Evolutionary conservation across 257 asterid species (phyloP), one percentile per base, ranked within the genome.

Genomic region (Parsonsia alboflavescens): DNA sequence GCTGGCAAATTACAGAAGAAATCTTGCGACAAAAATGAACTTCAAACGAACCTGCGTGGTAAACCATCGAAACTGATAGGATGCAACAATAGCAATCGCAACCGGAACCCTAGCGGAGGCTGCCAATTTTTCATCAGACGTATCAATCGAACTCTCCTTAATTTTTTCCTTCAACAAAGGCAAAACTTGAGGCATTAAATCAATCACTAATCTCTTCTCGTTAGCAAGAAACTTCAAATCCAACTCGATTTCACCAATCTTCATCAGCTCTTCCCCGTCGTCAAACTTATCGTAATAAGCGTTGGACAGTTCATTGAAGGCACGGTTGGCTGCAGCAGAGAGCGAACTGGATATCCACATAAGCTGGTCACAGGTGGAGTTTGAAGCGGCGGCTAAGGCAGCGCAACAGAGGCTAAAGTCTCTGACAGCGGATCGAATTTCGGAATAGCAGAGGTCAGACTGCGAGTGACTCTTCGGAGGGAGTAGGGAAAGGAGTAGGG

Each of bases 21-120:
- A 8, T 26, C 10, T 19, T 72, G 53, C 41, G 44, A 68, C 53
- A 44, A 61, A 33, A 36, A 48, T 19, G 36, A 6, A 59, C 28
- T 68, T 4, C 49, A 78, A 26, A 33, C 3, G 39, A 33, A 92
- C 99, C 98, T 92, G 92, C 26, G 85, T 80, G 72, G 84, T 81
- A 81, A 94, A 69, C 99, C 99, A 94, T 76, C 92, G 80, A 45
- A 92, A 84, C 85, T 94, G 97, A 85, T 88, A 67, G 48, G 98
- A 93, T 48, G 99, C 97, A 61, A 94, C 70, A 69, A 92, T 77
- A 62, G 98, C 98, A 69, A 80, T 88, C 59, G 91, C 91, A 78
- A 86, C 93, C 3, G 99, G 99, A 78, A 78, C 91, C 66, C 93
- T 78, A 17, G 99, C 93, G 21, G 91, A 88, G 0, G 96, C 94